A percentile compares a stretch with the other conserved stretches of the same genome.
Evolutionary conservation across 164 flowering plant species (phyloP).

Genomic region (Magnolia sinica): DNA sequence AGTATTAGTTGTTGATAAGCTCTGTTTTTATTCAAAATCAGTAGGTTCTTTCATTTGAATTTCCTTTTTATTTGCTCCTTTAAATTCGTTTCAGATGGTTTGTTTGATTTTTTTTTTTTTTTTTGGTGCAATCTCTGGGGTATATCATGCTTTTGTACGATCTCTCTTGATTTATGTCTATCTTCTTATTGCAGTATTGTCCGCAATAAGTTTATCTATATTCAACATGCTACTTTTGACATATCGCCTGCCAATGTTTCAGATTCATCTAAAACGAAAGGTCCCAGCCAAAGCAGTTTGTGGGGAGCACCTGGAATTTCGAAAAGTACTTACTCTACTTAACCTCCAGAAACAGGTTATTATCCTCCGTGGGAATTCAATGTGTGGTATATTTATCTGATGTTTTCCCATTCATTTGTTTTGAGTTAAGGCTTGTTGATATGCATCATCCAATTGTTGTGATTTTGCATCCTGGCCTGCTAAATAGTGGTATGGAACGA

Average conservation of each 20-base stretch:
- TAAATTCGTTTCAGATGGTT: too few species aligned
- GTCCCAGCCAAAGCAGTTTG: conserved; percentile 92
- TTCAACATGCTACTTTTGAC: not conserved
- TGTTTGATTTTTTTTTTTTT: too few species aligned
- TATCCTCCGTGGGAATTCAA: not conserved
- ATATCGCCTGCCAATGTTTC: conserved; percentile 9
- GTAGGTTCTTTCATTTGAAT: too few species aligned
- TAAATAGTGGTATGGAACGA: too few species aligned
- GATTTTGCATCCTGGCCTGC: too few species aligned
- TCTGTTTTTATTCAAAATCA: too few species aligned
- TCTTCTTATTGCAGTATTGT: not conserved
- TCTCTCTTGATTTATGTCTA: too few species aligned
- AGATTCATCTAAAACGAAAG: conserved; percentile 89
- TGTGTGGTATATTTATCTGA: not conserved
- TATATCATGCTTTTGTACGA: too few species aligned
- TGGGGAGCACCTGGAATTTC: conserved; percentile 85
- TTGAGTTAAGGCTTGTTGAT: not conserved
- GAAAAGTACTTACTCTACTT: conserved; percentile 76
- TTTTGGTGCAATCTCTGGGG: too few species aligned
- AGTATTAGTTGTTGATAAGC: too few species aligned
- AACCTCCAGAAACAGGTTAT: conserved; percentile 95
- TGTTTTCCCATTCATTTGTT: not conserved
- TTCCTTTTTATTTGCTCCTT: too few species aligned
- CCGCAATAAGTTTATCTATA: not conserved
- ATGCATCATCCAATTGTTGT: too few species aligned